Base-by-base conservation (phyloP, 805 yeast genomes). In the Brettanomyces nanus region DNA sequence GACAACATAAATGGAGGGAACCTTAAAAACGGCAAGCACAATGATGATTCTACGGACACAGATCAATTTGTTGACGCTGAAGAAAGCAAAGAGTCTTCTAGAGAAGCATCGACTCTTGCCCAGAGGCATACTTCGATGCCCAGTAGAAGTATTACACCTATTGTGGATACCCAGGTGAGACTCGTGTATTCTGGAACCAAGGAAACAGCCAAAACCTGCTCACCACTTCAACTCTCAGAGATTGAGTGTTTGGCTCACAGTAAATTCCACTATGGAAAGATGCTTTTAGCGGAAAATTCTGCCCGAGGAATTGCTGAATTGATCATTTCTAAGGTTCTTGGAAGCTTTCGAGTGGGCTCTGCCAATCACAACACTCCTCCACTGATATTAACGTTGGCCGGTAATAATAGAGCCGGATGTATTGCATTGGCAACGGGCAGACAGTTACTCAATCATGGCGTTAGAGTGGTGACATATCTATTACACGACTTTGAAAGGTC, bases 351-450 rank as follows among this genome's bases (percentile, higher is more conserved):
- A 46, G 65, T 85, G 40, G 69, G 76, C 28, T 64, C 69, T 21
- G 62, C 66, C n/a, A 83, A 83, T 54, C 85, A 80, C 52, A 86
- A 87, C 53, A 68, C 84, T 15, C 83, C 87, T 6, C 95, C 96
- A 2, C 61, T 85, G 38, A 80, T 84, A 3, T 63, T 86, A 11
- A 61, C 81, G 2, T 63, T 86, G 20, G 75, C 75, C 3, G 92
- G 94, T n/a, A 80, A 81, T 48, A 77, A 78, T 39, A 65, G 80
- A 39, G 70, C 90, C 18, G 94, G 95, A 18, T 69, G 78, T 5
- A 65, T 85, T 40, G 87, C 89, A 0, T 60, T 85, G 38, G 85
- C 87, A 0, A 69, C 89, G 0, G 95, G 87, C 0, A 73, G 95
- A 44, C 87, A 82, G 47, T 66, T 89, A 37, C 62, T 80, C 30